Conservation (phyloP, 208 protist genomes). For the Trypanosoma avium region DNA sequence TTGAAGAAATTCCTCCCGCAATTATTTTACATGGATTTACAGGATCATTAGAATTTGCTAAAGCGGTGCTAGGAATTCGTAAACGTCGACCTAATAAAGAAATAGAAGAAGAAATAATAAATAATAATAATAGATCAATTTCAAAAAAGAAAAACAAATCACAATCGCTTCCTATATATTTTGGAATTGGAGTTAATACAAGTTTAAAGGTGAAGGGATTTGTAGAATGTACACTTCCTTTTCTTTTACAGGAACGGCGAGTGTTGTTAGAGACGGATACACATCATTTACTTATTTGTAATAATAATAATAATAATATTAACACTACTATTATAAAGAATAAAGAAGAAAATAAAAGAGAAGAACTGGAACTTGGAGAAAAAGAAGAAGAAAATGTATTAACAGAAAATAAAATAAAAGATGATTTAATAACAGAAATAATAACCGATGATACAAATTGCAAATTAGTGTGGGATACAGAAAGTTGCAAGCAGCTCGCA, state of each 20-base stretch:
- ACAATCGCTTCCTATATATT: slow-evolving; percentile 42
- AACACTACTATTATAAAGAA: background rate
- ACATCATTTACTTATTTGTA: slow-evolving; percentile 16
- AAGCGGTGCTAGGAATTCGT: slow-evolving; percentile 57
- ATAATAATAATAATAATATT: background rate
- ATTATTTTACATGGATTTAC: slow-evolving; percentile 87
- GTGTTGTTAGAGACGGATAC: slow-evolving; percentile 68
- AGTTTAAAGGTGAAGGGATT: slow-evolving; percentile 65
- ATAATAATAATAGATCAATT: too few relatives aligned
- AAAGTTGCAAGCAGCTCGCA: slow-evolving; percentile 9
- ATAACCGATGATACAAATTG: background rate
- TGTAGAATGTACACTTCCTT: slow-evolving; percentile 37
- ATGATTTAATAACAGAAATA: too few relatives aligned
- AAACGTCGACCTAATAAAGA: slow-evolving; percentile 30
- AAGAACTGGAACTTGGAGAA: background rate
- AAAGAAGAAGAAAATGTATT: too few relatives aligned
- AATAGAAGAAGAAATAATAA: background rate
- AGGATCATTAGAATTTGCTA: slow-evolving; percentile 62
- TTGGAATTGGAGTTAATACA: slow-evolving; percentile 60
- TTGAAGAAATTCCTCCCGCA: slow-evolving; percentile 52
- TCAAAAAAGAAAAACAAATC: slow-evolving; percentile 9
- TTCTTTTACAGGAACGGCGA: slow-evolving; percentile 41
- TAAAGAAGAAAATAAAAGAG: background rate
- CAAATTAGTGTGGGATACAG: slow-evolving; percentile 3
- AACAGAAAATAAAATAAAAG: too few relatives aligned